Evolutionary conservation across 345 rosid genomes (phyloP).

Genomic region (Barbarea vulgaris): DNA sequence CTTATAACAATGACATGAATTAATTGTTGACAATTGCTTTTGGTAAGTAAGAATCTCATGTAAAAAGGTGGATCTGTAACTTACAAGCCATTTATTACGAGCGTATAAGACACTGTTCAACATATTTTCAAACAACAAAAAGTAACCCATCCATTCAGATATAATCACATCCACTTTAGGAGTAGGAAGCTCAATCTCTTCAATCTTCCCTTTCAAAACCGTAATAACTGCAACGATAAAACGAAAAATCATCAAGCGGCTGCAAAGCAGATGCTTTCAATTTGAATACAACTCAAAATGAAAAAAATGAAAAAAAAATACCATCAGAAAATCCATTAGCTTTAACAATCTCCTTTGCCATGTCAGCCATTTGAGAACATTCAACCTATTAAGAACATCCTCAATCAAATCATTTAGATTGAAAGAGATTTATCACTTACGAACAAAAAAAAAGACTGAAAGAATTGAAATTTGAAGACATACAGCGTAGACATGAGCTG

Average conservation of each 20-base stretch:
- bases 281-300: not conserved
- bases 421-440: not conserved
- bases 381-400: slow-evolving; percentile 57
- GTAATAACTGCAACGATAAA: slow-evolving; percentile 65
- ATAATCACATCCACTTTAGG: slow-evolving; percentile 91
- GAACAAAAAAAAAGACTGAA: not conserved
- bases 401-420: slow-evolving; percentile 1
- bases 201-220: slow-evolving; percentile 95
- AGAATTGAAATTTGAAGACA: slow-evolving; percentile 30
- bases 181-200: slow-evolving; percentile 90
- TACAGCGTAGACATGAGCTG: slow-evolving; percentile 91
- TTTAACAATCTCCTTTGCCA: slow-evolving; percentile 90
- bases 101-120: slow-evolving; percentile 87
- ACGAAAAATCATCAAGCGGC: not conserved
- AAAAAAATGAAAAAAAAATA: slow-evolving; percentile 23
- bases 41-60: slow-evolving; percentile 8
- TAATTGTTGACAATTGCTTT: not conserved
- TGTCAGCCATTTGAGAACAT: slow-evolving; percentile 93
- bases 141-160: slow-evolving; percentile 99
- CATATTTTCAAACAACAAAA: slow-evolving; percentile 95
- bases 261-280: not conserved
- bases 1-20: not conserved
- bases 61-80: slow-evolving; percentile 37
- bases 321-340: slow-evolving; percentile 87
- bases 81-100: slow-evolving; percentile 97